Evolutionary conservation across 805 yeast species (phyloP).

Genomic region (Nematodospora valgi): DNA sequence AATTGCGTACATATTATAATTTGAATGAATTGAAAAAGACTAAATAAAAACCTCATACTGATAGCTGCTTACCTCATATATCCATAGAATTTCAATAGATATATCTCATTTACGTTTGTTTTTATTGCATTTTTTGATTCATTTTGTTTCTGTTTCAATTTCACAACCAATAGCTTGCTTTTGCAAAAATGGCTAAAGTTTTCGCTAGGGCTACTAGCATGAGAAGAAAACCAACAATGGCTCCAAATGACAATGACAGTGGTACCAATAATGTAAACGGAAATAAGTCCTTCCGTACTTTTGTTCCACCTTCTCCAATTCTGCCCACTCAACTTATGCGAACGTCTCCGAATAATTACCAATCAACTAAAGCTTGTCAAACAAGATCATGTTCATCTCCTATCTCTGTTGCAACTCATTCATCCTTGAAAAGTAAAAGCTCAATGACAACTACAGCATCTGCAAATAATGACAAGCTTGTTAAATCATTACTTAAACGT

Average conservation of each 20-base stretch:
- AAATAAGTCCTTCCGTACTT: slow-evolving; percentile 1
- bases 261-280: not conserved
- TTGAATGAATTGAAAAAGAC: no score
- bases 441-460: slow-evolving; percentile 3
- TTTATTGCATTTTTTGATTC: no score
- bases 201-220: slow-evolving; percentile 15
- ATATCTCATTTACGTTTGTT: no score
- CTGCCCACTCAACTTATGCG: slow-evolving; percentile 2
- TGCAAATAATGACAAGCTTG: slow-evolving; percentile 11
- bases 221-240: slow-evolving; percentile 11
- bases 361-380: not conserved
- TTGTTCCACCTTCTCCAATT: slow-evolving; percentile 7
- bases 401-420: slow-evolving; percentile 1
- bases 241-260: not conserved
- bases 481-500: slow-evolving; percentile 24
- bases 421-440: not conserved
- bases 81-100: no score
- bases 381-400: slow-evolving; percentile 1
- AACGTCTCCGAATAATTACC: not conserved
- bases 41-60: no score
- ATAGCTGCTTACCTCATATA: no score
- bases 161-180: not conserved
- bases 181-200: slow-evolving; percentile 17
- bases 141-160: not conserved
- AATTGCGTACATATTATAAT: no score